Evolutionary conservation across 352 stramenopile genomes (phyloP).

Genomic region (Phytophthora sansomeana): DNA sequence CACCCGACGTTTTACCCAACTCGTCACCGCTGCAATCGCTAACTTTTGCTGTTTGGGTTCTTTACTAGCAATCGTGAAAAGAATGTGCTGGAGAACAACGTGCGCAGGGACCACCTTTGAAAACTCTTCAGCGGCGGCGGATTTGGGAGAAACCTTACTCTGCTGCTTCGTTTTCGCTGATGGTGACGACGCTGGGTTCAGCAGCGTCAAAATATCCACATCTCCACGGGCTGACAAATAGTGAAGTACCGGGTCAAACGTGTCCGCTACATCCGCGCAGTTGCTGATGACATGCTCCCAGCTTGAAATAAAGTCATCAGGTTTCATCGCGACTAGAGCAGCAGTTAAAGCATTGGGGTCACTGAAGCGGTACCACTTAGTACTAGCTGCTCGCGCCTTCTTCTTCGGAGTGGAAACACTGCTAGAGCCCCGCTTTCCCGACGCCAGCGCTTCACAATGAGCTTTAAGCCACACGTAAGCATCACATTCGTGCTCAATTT

Average conservation of each 20-base stretch:
- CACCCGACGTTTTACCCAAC: slow-evolving; percentile 28
- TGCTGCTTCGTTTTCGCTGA: slow-evolving; percentile 38
- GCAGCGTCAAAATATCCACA: slow-evolving; percentile 49
- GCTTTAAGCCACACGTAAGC: slow-evolving; percentile 48
- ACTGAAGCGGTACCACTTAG: slow-evolving; percentile 35
- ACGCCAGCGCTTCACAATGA: slow-evolving; percentile 38
- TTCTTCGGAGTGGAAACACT: slow-evolving; percentile 19
- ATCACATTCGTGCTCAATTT: slow-evolving; percentile 21
- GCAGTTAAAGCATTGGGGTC: slow-evolving; percentile 31
- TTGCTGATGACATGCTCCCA: slow-evolving; percentile 54
- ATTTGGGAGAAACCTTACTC: slow-evolving; percentile 13
- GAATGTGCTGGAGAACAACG: slow-evolving; percentile 40
- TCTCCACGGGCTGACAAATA: slow-evolving; percentile 60
- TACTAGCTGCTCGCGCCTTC: slow-evolving; percentile 23
- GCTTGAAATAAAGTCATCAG: slow-evolving; percentile 33
- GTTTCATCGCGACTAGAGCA: slow-evolving; percentile 34
- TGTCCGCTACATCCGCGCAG: slow-evolving; percentile 35
- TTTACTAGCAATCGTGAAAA: slow-evolving; percentile 30
- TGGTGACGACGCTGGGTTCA: not conserved
- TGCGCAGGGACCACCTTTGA: slow-evolving; percentile 23
- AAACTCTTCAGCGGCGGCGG: slow-evolving; percentile 19
- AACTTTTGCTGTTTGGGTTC: slow-evolving; percentile 29
- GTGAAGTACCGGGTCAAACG: slow-evolving; percentile 51
- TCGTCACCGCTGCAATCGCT: slow-evolving; percentile 15
- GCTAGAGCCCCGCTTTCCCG: slow-evolving; percentile 6